Evolutionary conservation across 768 basidiomycete species (phyloP).

Genomic region (Naganishia friedmannii): DNA sequence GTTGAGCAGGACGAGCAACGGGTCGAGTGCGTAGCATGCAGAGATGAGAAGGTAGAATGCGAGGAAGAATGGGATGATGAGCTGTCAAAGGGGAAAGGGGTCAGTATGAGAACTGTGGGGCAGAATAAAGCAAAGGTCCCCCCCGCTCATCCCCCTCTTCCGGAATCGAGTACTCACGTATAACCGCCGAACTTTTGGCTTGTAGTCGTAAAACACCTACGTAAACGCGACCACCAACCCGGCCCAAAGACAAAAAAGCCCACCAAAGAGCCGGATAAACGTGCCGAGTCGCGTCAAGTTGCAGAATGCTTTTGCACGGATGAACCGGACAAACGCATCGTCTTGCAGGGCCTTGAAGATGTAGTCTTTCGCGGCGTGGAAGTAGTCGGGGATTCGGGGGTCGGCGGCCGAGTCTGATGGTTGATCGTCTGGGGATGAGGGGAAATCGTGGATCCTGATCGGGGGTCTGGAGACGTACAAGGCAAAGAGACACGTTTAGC

Average conservation of each 20-base stretch:
- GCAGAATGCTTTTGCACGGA: slow-evolving; percentile 95
- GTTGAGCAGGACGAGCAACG: slow-evolving; percentile 85
- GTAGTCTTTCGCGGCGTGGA: slow-evolving; percentile 95
- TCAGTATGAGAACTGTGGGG: too few species aligned
- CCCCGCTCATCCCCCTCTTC: too few species aligned
- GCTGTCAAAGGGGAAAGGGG: slow-evolving; percentile 55
- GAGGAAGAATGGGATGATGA: slow-evolving; percentile 88
- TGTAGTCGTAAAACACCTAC: slow-evolving; percentile 86
- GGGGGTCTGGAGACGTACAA: slow-evolving; percentile 57
- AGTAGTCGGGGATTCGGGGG: slow-evolving; percentile 89
- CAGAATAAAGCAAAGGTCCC: too few species aligned
- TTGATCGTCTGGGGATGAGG: slow-evolving; percentile 47
- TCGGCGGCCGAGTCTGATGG: slow-evolving; percentile 59
- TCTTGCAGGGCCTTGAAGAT: slow-evolving; percentile 95
- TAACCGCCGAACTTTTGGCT: slow-evolving; percentile 85
- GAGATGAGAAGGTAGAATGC: slow-evolving; percentile 88
- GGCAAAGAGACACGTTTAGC: too few species aligned
- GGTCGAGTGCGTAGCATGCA: slow-evolving; percentile 95
- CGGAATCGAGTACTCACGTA: slow-evolving; percentile 86
- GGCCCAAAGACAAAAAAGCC: slow-evolving; percentile 87
- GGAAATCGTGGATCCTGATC: slow-evolving; percentile 86
- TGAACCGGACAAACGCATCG: slow-evolving; percentile 65
- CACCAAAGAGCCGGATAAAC: slow-evolving; percentile 77
- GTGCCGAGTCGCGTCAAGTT: slow-evolving; percentile 90
- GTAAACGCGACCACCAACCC: slow-evolving; percentile 86